Base-by-base conservation (phyloP, 2,329 filamentous ascomycete species). In the Colletotrichum sidae region DNA sequence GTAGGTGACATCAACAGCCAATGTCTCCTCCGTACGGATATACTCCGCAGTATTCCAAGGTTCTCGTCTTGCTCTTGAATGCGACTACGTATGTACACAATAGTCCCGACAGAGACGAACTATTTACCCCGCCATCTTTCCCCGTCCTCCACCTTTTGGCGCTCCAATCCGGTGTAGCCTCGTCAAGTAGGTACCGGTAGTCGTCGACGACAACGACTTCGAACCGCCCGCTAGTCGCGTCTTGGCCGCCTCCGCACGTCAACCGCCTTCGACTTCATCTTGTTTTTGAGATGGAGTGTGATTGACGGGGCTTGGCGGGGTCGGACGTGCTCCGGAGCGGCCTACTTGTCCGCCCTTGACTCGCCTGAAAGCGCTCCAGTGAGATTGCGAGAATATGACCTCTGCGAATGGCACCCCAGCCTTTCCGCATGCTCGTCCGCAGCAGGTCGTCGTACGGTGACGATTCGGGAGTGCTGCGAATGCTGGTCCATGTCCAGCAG, bases 111-210 rank as follows among this genome's bases (percentile, higher is more conserved):
- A 25, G 25, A 25, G 25, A 25, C 25, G 25, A 5, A n/a, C 17
- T n/a, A 17, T 15, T 46, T 46, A 61, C 62, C 57, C 51, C 44
- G 57, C 57, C 52, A 60, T 50, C 25, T 46, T 46, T 55, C 62
- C 52, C 51, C 44, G 51, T 52, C 52, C 54, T 50, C 45, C n/a
- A 33, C n/a, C n/a, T 2, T 55, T 33, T 60, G 3, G 56, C 62
- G 57, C 62, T 35, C 51, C 46, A 65, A 65, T 65, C 62, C 62
- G 39, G 41, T 60, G 52, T 56, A 56, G 38, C 52, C 57, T 25
- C 13, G 10, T 53, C 13, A 56, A 25, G 62, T 58, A 61, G 51
- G 51, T 65, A 62, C 52, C 41, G 57, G 52, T 38, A 62, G 52
- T 52, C 52, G 13, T 12, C 37, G 41, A 44, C 52, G 46, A 62